phyloP scores from a whole-genome alignment of 2,329 filamentous ascomycete genomes.

The Colletotrichum echinochloae region DNA sequence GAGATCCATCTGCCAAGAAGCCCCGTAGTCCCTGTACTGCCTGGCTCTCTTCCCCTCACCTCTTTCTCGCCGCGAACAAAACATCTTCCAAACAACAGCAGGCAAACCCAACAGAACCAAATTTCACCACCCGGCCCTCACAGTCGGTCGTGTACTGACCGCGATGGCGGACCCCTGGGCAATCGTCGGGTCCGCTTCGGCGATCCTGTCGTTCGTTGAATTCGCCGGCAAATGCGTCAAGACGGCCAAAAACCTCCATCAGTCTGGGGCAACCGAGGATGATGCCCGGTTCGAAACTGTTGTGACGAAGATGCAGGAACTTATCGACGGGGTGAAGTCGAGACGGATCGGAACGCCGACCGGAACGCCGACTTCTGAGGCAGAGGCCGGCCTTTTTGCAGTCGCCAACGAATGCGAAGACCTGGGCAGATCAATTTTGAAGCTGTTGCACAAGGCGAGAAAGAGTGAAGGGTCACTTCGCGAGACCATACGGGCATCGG shows the following conservation, averaged over 20 bases:
- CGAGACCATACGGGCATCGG: not conserved
- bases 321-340: not conserved
- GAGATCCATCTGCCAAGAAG: not conserved
- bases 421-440: not conserved
- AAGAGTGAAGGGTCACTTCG: not conserved
- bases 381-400: not conserved
- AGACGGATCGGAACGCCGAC: not conserved
- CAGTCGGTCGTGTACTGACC: not conserved
- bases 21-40: no score
- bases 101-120: not conserved
- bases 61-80: not conserved
- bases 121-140: not conserved
- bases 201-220: not conserved
- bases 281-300: not conserved
- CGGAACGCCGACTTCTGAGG: not conserved
- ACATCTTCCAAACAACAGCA: not conserved
- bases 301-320: not conserved
- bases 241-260: not conserved
- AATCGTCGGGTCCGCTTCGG: slow-evolving; percentile 1
- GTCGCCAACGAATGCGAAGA: not conserved
- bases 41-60: not conserved
- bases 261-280: not conserved
- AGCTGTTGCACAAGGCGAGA: not conserved
- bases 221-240: not conserved
- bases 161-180: not conserved